Base-by-base conservation (phyloP, 2,329 filamentous ascomycete genomes). In the Sordariomycetes sp. region DNA sequence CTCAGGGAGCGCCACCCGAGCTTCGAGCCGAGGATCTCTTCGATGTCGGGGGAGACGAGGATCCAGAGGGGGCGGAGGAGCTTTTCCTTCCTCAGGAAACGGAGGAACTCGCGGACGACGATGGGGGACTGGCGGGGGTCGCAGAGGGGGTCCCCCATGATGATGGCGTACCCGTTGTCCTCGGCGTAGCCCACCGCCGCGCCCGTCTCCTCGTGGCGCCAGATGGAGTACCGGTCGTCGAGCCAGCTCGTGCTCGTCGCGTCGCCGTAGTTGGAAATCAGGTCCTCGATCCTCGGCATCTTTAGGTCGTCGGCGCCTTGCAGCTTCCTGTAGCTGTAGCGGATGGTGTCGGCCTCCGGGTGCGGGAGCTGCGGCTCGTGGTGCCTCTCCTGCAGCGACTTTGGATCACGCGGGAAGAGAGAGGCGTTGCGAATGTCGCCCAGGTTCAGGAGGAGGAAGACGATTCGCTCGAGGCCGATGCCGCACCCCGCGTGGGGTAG, bases 181-280 rank as follows among this genome's bases (percentile, higher is more conserved):
- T 83, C 81, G 1, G 94, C 88, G 66, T 89, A 96, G 12, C 90
- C 88, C 36, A 96, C 79, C 5, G 90, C 90, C 0, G 90, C 91
- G 54, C 91, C 91, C 2, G 87, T 92, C 36, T 74, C 69, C 15
- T 52, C 45, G 66, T 96, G 89, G 34, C 91, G 85, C 89, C 90
- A 96, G 59, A 95, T 84, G 65, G 89, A 79, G 68, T 91, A 96
- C 7, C 90, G 84, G 7, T 90, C 87, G 68, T 96, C 91, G 8
- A 94, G 80, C 90, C 90, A 96, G 0, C 90, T 94, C 0, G 91
- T 96, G 66, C 95, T 95, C 54, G 90, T 90, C 1, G 91, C 90
- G 69, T 96, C 91, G 61, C 91, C 91, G 64, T 96, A 96, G 70
- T 96, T 96, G 66, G 90, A 90, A 68, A 96, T 90, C 50, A 96